Base-by-base conservation (phyloP, 2,329 filamentous ascomycete species). In the Penicillium sclerotigenum region DNA sequence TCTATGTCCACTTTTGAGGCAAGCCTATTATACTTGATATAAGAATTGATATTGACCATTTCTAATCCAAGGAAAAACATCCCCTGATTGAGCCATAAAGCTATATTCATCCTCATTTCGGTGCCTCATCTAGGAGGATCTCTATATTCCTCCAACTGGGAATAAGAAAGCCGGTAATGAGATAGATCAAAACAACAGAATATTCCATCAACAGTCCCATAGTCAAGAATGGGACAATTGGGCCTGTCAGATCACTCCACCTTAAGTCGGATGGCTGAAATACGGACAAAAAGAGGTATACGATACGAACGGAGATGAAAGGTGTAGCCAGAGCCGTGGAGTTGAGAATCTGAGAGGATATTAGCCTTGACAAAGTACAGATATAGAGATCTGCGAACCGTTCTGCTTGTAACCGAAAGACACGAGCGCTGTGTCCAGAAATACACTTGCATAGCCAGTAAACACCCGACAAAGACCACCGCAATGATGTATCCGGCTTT, bases 201-300 rank as follows among this genome's bases (percentile, higher is more conserved):
- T 33, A 33, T 33, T 33, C 31, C 31, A 33, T 13, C 31, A 66
- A 5, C 22, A 65, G 37, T 1, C 56, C 59, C 65, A 68, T 66
- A 1, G 62, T 29, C 14, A 68, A 33, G 40, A 65, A 63, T 4
- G 66, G 58, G 4, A 56, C 57, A 52, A 66, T 57, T 5, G 60
- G 60, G 24, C 66, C 63, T 1, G 9, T 45, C 13, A 68, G 18
- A 10, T 61, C 49, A 26, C 61, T 60, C 65, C 64, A 68, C 29
- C 47, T 58, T 8, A 47, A 24, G 18, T 60, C 61, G 0, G 40
- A 40, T 14, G 52, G 16, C 16, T 58, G 42, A 34, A 61, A 60
- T 1, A 65, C 57, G 1, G 65, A 68, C 9, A 68, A 55, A 38
- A 67, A 67, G 5, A 65, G 59, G 31, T 64, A 66, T 2, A 51